Evolutionary conservation across 1,139 yeast species (phyloP).

Genomic region (Hanseniaspora sp.): DNA sequence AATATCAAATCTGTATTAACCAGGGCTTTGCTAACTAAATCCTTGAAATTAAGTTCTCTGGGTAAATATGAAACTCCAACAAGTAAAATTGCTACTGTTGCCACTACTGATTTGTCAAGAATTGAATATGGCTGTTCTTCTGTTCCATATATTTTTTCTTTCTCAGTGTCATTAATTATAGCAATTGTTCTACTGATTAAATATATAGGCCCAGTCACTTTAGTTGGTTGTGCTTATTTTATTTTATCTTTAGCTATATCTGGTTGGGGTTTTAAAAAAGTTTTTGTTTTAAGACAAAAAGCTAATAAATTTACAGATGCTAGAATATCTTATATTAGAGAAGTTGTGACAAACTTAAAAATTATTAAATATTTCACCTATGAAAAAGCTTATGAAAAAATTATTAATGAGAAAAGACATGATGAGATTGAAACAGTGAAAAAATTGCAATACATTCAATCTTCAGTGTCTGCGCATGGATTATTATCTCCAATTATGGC

Average conservation of each 20-base stretch:
- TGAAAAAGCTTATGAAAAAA: slow-evolving; percentile 48
- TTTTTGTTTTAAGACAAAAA: slow-evolving; percentile 36
- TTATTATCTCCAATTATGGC: slow-evolving; percentile 54
- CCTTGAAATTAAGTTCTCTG: slow-evolving; percentile 49
- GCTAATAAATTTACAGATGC: slow-evolving; percentile 42
- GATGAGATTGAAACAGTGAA: slow-evolving; percentile 40
- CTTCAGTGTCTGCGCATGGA: slow-evolving; percentile 48
- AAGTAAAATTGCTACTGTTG: slow-evolving; percentile 60
- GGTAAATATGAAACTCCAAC: slow-evolving; percentile 51
- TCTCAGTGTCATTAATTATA: slow-evolving; percentile 51
- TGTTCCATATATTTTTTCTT: slow-evolving; percentile 52
- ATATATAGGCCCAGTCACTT: slow-evolving; percentile 62
- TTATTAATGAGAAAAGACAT: slow-evolving; percentile 36
- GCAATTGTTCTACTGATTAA: slow-evolving; percentile 54
- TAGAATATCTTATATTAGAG: slow-evolving; percentile 42
- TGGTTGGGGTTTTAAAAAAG: slow-evolving; percentile 31
- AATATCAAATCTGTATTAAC: slow-evolving; percentile 56
- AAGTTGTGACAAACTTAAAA: slow-evolving; percentile 41
- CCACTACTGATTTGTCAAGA: slow-evolving; percentile 71
- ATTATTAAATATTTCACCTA: slow-evolving; percentile 48
- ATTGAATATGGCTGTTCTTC: slow-evolving; percentile 66
- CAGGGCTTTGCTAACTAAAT: slow-evolving; percentile 54
- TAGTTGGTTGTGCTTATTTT: slow-evolving; percentile 54
- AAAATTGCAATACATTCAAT: slow-evolving; percentile 45
- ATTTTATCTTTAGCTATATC: slow-evolving; percentile 30